A percentile compares a stretch with the other conserved stretches of the same genome.
Conservation (phyloP, 139 green algal genomes). For the Coelastrella sp. region DNA sequence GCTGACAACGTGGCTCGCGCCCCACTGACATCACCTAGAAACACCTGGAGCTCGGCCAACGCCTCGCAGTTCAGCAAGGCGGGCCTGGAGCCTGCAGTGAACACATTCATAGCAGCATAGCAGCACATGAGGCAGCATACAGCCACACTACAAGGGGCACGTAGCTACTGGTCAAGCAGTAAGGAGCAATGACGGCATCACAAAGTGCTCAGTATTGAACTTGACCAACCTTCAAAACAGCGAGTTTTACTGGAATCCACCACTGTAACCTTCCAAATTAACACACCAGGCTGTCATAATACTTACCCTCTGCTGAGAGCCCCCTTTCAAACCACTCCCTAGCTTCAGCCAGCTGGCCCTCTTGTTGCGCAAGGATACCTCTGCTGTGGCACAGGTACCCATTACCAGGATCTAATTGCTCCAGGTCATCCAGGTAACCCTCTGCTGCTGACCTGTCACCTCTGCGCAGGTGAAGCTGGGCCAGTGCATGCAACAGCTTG, state of each 20-base stretch:
- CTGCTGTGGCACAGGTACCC: conserved; percentile 68
- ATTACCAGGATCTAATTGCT: conserved; percentile 57
- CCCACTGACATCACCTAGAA: conserved; percentile 41
- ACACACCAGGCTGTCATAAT: neutral
- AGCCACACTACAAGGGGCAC: too few species aligned
- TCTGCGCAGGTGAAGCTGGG: conserved; percentile 26
- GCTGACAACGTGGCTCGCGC: conserved; percentile 1
- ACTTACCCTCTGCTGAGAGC: neutral
- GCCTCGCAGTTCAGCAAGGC: conserved; percentile 71
- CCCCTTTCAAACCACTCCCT: conserved; percentile 29
- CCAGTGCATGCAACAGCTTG: conserved; percentile 47
- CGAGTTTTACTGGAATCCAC: neutral
- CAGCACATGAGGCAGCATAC: neutral
- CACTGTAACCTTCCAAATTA: neutral
- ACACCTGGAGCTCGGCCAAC: conserved; percentile 70
- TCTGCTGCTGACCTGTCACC: conserved; percentile 51
- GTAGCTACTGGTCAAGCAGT: neutral
- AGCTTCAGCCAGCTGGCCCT: conserved; percentile 57
- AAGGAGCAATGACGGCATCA: too few species aligned
- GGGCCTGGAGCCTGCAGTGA: conserved; percentile 50
- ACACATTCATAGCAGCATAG: too few species aligned
- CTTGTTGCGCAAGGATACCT: conserved; percentile 62
- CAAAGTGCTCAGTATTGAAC: too few species aligned
- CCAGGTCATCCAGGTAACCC: conserved; percentile 49
- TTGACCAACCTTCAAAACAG: too few species aligned